Conservation (phyloP, 2,329 filamentous ascomycete genomes). For the Fusarium continuum region DNA sequence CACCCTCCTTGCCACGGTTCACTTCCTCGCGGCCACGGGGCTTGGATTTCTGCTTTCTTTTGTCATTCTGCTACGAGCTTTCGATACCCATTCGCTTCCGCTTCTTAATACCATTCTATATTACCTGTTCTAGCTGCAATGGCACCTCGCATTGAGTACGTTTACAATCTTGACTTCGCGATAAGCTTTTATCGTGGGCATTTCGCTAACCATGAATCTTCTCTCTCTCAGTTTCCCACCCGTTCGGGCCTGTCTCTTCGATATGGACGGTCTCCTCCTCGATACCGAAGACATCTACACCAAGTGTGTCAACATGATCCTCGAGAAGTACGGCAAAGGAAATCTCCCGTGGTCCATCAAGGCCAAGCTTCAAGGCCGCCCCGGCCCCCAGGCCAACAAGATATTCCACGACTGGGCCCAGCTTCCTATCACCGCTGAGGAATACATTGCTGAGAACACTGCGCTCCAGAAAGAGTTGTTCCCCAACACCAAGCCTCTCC, state of each 20-base stretch:
- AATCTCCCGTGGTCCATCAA: constrained; percentile 93
- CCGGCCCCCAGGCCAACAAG: constrained; percentile 61
- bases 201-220: constrained; percentile 15
- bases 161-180: neutral
- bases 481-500: constrained; percentile 76
- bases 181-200: neutral
- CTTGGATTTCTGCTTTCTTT: neutral
- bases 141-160: constrained; percentile 58
- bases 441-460: constrained; percentile 69
- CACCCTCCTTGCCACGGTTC: neutral
- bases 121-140: constrained; percentile 42
- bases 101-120: neutral
- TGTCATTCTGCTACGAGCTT: neutral
- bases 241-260: constrained; percentile 91
- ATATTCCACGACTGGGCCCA: constrained; percentile 82
- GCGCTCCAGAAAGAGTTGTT: constrained; percentile 78
- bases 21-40: neutral
- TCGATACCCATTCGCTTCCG: constrained; percentile 1
- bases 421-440: constrained; percentile 76
- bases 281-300: constrained; percentile 94
- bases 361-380: constrained; percentile 77
- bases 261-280: constrained; percentile 97
- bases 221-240: constrained; percentile 72
- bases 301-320: constrained; percentile 80
- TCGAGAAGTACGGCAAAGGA: constrained; percentile 77